Percentiles rank a stretch among this genome's conserved stretches.
These are phyloP conservation scores for Suillus hirtellus DNA, from an alignment of 768 basidiomycete species.

Conservation along the genomic window DNA sequence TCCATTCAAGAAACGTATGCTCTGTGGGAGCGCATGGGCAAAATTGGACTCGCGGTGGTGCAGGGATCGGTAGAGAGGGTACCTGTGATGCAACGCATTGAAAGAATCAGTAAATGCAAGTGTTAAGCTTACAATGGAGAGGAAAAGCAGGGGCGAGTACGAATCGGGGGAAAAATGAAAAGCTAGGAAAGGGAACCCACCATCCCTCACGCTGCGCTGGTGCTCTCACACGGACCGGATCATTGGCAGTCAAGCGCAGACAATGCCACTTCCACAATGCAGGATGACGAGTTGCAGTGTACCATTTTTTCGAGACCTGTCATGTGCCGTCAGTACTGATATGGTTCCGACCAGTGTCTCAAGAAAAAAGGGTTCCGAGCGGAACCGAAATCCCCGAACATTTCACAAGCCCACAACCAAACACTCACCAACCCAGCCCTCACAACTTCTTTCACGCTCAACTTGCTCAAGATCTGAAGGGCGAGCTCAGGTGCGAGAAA, in stretches of 20 bases:
- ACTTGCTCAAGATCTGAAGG: slow-evolving; percentile 58
- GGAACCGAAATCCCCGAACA: not conserved
- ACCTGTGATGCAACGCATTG: slow-evolving; percentile 34
- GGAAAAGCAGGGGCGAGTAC: not conserved
- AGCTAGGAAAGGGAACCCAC: slow-evolving; percentile 40
- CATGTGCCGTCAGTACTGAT: slow-evolving; percentile 7
- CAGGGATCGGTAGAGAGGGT: slow-evolving; percentile 73
- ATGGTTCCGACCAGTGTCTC: no score
- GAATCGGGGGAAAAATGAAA: not conserved
- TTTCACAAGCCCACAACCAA: not conserved
- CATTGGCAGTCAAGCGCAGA: slow-evolving; percentile 66
- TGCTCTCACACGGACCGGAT: slow-evolving; percentile 64
- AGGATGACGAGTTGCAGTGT: slow-evolving; percentile 49
- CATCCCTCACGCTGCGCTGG: slow-evolving; percentile 72
- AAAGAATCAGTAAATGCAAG: not conserved
- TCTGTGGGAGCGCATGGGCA: slow-evolving; percentile 71
- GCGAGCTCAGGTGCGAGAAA: slow-evolving; percentile 66
- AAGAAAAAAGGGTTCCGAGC: not conserved
- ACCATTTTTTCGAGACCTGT: slow-evolving; percentile 47
- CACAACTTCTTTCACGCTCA: slow-evolving; percentile 63
- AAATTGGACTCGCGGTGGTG: slow-evolving; percentile 89
- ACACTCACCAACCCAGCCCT: slow-evolving; percentile 40
- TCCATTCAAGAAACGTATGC: slow-evolving; percentile 73
- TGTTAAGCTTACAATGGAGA: not conserved
- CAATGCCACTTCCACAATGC: slow-evolving; percentile 80